Percentiles rank a stretch among this genome's conserved stretches.
These are phyloP conservation scores for Prunus mume DNA, from an alignment of 306 rosid species.

Conservation along the genomic window DNA sequence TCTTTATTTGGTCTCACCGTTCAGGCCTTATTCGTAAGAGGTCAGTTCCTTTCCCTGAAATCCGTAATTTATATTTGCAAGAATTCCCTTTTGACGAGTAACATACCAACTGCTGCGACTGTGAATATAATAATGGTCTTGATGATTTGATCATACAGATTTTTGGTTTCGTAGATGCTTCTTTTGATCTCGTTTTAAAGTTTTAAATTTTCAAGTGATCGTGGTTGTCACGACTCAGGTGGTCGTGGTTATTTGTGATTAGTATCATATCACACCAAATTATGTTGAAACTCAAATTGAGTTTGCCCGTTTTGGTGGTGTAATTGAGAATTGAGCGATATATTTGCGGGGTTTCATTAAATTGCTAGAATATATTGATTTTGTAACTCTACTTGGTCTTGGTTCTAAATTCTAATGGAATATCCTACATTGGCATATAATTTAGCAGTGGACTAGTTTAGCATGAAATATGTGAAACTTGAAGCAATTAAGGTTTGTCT, in stretches of 20 bases:
- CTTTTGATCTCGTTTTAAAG: background rate
- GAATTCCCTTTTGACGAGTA: too few relatives aligned
- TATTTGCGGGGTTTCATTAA: background rate
- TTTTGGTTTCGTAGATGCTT: too few relatives aligned
- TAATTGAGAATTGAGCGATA: background rate
- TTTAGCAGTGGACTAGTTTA: background rate
- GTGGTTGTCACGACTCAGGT: background rate
- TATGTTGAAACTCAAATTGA: background rate
- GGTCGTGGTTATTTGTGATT: too few relatives aligned
- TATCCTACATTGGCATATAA: background rate
- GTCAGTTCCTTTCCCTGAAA: too few relatives aligned
- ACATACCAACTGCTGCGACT: too few relatives aligned
- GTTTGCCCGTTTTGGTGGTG: constrained; percentile 2
- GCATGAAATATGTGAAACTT: background rate
- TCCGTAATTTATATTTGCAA: too few relatives aligned
- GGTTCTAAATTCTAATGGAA: background rate
- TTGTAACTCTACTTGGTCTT: background rate
- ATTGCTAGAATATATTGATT: background rate
- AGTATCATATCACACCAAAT: background rate
- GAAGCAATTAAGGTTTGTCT: background rate
- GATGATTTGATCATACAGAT: too few relatives aligned
- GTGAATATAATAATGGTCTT: too few relatives aligned
- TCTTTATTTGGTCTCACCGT: too few relatives aligned
- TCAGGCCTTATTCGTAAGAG: too few relatives aligned
- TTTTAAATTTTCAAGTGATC: background rate